Evolutionary conservation across 805 yeast species (phyloP).

Genomic region (Myxozyma udenii): DNA sequence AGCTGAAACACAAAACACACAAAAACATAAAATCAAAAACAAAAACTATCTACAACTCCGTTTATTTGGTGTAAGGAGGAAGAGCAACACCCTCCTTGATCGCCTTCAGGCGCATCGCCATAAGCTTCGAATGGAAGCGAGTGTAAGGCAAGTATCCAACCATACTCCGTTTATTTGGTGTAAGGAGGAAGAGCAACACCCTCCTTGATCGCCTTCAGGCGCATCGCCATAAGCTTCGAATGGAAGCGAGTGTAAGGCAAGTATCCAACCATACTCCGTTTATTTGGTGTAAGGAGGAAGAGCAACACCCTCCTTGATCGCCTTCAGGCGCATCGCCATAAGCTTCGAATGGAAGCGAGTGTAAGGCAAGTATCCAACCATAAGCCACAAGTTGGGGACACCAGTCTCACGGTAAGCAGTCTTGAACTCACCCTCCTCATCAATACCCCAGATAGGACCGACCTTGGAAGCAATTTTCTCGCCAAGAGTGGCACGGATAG

Average conservation of each 20-base stretch:
- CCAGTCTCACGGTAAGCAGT: conserved; percentile 1
- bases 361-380: conserved; percentile 3
- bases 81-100: not conserved
- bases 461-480: not conserved
- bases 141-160: conserved; percentile 1
- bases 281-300: too few species aligned
- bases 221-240: conserved; percentile 3
- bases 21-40: too few species aligned
- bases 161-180: not conserved
- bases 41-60: too few species aligned
- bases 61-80: too few species aligned
- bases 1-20: too few species aligned
- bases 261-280: not conserved
- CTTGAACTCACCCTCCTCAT: conserved; percentile 2
- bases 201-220: not conserved
- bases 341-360: conserved; percentile 5
- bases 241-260: conserved; percentile 4
- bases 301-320: not conserved
- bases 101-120: not conserved
- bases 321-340: not conserved
- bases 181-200: not conserved
- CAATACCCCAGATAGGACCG: conserved; percentile 2
- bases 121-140: conserved; percentile 4
- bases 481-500: conserved; percentile 2
- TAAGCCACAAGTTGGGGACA: not conserved